Base-by-base conservation (phyloP, 129 eudicot genomes). In the Flaveria bidentis region DNA sequence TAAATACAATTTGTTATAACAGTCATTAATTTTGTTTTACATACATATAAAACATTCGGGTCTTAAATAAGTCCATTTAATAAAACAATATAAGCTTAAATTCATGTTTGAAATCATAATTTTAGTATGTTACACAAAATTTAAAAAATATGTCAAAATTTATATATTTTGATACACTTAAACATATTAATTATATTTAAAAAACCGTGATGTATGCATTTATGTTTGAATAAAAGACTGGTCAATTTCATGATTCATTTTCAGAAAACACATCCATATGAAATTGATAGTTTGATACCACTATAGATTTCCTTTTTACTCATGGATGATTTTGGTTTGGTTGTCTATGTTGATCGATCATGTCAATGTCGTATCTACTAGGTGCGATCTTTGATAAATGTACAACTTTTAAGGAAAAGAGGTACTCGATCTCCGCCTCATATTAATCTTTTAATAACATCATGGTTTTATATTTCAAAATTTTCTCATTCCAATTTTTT, bases 291-390 rank as follows among this genome's bases (percentile, higher is more conserved):
- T 33, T 30, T 33, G 39, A 69, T 44, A 45, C 51, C 71, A 78
- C 9, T 16, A 23, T 77, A 20, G 30, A 67, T 42, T 30, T 61
- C 28, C 61, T 75, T 75, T 61, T 16, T 46, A 44, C 41, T 56
- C 60, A 1, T 56, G 71, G 82, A 69, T 50, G 71, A 57, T 69
- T 69, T 69, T 57, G 9, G 39, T 46, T 69, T 78, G 50, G 63
- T 60, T 69, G 82, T 77, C 76, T 22, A 46, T 62, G 12, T 61
- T 75, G 61, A 51, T 63, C 26, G 49, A 51, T 63, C 42, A 56
- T 23, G 51, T 78, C 82, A 28, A 69, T 17, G 41, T 78, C 71
- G 28, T 16, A 42, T 45, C 42, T 13, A 45, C 68, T 17, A 12
- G 65, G 74, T 66, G 80, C 42, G 74, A 73, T 67, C 74, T 20